Percentiles rank a stretch among this genome's conserved stretches.
These are phyloP conservation scores for Pythium biforme DNA, from an alignment of 352 stramenopile genomes.

Conservation along the genomic window DNA sequence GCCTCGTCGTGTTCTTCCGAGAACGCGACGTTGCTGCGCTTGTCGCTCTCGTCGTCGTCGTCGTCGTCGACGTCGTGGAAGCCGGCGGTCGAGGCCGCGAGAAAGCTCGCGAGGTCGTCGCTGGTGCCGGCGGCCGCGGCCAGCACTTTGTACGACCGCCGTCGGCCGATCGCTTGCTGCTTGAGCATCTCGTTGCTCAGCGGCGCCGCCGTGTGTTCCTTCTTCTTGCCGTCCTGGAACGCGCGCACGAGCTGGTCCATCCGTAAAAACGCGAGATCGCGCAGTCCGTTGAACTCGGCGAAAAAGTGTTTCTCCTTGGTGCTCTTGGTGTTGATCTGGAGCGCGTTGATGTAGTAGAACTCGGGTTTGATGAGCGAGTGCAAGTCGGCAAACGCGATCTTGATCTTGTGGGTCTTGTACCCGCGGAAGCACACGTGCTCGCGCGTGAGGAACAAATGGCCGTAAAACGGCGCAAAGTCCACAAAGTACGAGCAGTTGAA, in stretches of 20 bases:
- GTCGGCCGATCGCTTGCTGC: conserved; percentile 50
- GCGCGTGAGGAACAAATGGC: conserved; percentile 70
- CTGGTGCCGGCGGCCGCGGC: conserved; percentile 10
- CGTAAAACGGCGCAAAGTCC: conserved; percentile 69
- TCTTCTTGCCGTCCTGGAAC: conserved; percentile 49
- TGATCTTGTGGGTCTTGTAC: conserved; percentile 48
- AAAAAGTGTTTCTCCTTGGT: conserved; percentile 66
- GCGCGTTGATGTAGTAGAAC: conserved; percentile 84
- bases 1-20: conserved; percentile 37
- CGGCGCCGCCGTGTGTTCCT: conserved; percentile 15
- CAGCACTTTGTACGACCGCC: conserved; percentile 54
- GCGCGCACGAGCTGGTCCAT: conserved; percentile 71
- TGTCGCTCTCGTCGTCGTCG: conserved; percentile 24
- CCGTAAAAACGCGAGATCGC: conserved; percentile 67
- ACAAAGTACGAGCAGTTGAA: conserved; percentile 80
- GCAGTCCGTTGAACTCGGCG: conserved; percentile 76
- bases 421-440: conserved; percentile 65
- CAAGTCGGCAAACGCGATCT: conserved; percentile 60
- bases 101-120: conserved; percentile 25
- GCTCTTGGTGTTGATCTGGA: conserved; percentile 67
- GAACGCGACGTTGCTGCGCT: conserved; percentile 22
- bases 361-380: conserved; percentile 72
- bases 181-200: conserved; percentile 30
- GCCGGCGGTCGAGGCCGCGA: conserved; percentile 15
- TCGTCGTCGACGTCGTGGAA: conserved; percentile 50